These are phyloP conservation scores for Mortierella sp. DNA, from an alignment of 371 early-diverging fungal species.

Conservation along the genomic window DNA sequence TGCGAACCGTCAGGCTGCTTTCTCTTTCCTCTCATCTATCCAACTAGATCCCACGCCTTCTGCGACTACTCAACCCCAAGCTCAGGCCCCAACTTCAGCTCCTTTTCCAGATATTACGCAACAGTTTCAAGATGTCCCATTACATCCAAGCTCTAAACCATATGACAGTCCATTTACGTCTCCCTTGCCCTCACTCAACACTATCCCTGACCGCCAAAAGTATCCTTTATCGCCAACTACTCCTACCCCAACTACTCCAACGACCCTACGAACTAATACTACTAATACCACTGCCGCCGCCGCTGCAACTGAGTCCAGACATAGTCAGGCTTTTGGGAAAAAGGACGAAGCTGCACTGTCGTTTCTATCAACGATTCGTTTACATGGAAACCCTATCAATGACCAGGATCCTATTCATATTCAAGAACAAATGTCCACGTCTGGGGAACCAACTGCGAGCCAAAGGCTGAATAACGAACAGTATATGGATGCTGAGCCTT, in stretches of 20 bases:
- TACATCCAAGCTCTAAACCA: not conserved
- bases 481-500: not conserved
- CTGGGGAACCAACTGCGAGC: not conserved
- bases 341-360: conserved; percentile 37
- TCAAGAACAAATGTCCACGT: not conserved
- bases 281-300: not conserved
- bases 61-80: not conserved
- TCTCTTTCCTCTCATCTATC: conserved; percentile 46
- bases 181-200: not conserved
- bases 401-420: not conserved
- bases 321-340: conserved; percentile 10
- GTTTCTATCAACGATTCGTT: conserved; percentile 39
- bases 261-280: not conserved
- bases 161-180: not conserved
- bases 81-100: too few relatives aligned
- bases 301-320: conserved; percentile 1
- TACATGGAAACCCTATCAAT: conserved; percentile 20
- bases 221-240: not conserved
- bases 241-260: conserved; percentile 7
- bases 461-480: not conserved
- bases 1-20: conserved; percentile 42
- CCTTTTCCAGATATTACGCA: not conserved
- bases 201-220: not conserved
- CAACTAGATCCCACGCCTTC: conserved; percentile 25
- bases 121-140: not conserved